phyloP scores from a whole-genome alignment of 371 early-diverging fungal genomes.

The Phascolomyces articulosus region DNA sequence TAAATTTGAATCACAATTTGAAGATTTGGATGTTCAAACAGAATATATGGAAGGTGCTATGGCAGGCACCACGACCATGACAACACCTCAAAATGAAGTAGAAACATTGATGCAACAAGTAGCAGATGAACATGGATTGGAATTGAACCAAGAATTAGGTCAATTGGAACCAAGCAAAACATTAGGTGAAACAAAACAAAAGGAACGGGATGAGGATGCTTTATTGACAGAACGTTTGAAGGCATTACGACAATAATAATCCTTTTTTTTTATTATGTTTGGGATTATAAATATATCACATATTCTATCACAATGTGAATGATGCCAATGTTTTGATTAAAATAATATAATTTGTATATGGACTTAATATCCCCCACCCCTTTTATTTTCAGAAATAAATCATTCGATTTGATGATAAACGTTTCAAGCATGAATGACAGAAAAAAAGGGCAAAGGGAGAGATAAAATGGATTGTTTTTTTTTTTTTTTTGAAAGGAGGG shows the following conservation, averaged over 20 bases:
- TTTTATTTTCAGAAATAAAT: no score
- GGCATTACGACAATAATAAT: constrained; percentile 32
- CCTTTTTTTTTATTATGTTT: background rate
- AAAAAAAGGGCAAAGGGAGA: no score
- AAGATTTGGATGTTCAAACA: constrained; percentile 93
- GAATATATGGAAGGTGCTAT: constrained; percentile 92
- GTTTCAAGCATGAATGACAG: no score
- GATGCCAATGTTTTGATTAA: no score
- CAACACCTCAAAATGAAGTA: constrained; percentile 93
- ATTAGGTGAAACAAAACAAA: constrained; percentile 28
- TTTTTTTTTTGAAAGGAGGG: no score
- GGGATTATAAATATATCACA: background rate
- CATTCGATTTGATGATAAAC: no score
- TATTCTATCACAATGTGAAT: background rate
- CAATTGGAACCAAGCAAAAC: constrained; percentile 47
- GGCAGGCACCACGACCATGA: constrained; percentile 81
- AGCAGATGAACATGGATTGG: constrained; percentile 93
- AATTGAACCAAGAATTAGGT: constrained; percentile 67
- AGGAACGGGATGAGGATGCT: constrained; percentile 37
- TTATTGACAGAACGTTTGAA: constrained; percentile 35
- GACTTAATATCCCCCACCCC: no score
- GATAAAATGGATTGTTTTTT: no score
- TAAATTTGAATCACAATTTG: constrained; percentile 92
- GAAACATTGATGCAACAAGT: constrained; percentile 92
- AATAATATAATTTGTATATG: no score